Percentiles rank a stretch among this genome's conserved stretches.
Conservation (phyloP, 371 early-diverging fungal species). For the Batkoa obscura region DNA sequence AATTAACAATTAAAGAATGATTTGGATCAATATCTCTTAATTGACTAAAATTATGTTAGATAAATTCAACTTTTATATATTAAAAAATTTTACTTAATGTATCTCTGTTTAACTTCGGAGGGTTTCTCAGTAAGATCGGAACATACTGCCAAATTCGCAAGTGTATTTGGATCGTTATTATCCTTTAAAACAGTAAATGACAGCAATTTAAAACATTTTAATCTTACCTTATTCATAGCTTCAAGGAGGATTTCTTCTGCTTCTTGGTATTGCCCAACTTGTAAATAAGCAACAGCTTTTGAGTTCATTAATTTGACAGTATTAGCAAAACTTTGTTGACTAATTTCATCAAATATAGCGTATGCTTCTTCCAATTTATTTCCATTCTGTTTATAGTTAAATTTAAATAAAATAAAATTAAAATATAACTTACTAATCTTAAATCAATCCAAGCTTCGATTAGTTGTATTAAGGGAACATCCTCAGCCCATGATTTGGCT, state of each 20-base stretch:
- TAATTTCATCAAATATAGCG: constrained; percentile 87
- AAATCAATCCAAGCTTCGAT: constrained; percentile 82
- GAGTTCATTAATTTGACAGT: constrained; percentile 58
- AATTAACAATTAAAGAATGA: constrained; percentile 57
- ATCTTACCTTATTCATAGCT: constrained; percentile 46
- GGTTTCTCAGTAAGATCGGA: constrained; percentile 48
- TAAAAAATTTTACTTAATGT: constrained; percentile 31
- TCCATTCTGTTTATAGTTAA: constrained; percentile 33
- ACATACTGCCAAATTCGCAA: constrained; percentile 68
- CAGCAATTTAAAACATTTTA: not conserved
- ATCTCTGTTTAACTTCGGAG: constrained; percentile 34
- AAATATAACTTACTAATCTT: constrained; percentile 21
- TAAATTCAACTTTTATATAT: not conserved
- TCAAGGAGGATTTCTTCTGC: constrained; percentile 68
- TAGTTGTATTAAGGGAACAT: constrained; percentile 75
- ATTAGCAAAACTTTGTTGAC: constrained; percentile 46
- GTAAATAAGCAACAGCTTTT: constrained; percentile 70
- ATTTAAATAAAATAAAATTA: not conserved
- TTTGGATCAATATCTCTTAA: constrained; percentile 56
- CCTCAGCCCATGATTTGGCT: constrained; percentile 70
- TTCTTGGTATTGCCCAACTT: constrained; percentile 62
- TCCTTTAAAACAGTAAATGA: constrained; percentile 23
- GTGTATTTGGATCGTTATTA: constrained; percentile 57
- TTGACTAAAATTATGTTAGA: constrained; percentile 29
- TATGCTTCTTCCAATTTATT: constrained; percentile 69